A percentile compares a stretch with the other conserved stretches of the same genome.
phyloP scores from a whole-genome alignment of 768 basidiomycete species.

The Terana coerulea region DNA sequence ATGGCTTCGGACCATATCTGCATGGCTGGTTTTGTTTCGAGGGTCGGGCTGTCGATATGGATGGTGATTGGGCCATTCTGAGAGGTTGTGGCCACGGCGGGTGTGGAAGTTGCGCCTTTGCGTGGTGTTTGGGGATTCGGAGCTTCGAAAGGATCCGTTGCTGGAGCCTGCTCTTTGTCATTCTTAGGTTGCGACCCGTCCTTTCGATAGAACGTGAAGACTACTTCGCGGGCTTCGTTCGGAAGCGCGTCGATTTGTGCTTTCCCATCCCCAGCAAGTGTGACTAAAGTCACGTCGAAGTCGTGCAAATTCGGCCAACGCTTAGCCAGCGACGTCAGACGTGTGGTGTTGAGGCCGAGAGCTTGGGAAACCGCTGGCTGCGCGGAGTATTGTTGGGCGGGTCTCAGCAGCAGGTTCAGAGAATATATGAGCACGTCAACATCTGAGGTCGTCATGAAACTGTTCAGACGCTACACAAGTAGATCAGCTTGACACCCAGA shows the following conservation, averaged over 20 bases:
- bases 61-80: constrained; percentile 39
- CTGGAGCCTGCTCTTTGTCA: constrained; percentile 42
- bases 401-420: constrained; percentile 83
- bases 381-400: constrained; percentile 91
- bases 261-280: constrained; percentile 56
- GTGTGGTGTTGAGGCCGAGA: constrained; percentile 76
- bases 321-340: constrained; percentile 78
- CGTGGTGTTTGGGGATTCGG: constrained; percentile 36
- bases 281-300: constrained; percentile 69
- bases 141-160: constrained; percentile 41
- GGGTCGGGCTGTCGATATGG: constrained; percentile 57
- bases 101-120: constrained; percentile 35
- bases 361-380: constrained; percentile 81
- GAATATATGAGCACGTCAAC: constrained; percentile 82
- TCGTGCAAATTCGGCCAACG: constrained; percentile 84
- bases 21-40: constrained; percentile 64
- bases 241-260: constrained; percentile 61
- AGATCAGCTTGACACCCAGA: neutral
- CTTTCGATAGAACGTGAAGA: constrained; percentile 77
- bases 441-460: constrained; percentile 84
- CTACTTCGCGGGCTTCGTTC: constrained; percentile 70
- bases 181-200: constrained; percentile 29
- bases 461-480: constrained; percentile 72
- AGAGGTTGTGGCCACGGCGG: constrained; percentile 39
- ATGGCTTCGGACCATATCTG: constrained; percentile 72